Percentiles rank a stretch among this genome's conserved stretches.
Conservation (phyloP, 352 stramenopile species). For the Pythium graminicola region DNA sequence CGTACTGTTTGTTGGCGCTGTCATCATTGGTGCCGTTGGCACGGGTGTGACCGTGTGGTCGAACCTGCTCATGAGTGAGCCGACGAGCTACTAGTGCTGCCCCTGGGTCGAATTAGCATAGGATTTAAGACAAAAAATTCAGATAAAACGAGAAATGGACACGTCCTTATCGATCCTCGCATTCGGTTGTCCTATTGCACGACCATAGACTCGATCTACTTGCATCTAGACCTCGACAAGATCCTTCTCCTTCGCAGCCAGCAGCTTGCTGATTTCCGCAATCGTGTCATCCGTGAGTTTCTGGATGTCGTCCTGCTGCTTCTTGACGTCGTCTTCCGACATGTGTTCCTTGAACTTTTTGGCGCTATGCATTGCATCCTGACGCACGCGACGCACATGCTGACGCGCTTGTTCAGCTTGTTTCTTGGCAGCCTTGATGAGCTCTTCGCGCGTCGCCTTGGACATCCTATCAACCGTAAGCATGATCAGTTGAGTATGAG, state of each 20-base stretch:
- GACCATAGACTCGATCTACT: too few species aligned
- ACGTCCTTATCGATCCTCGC: too few species aligned
- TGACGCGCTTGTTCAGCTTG: conserved; percentile 74
- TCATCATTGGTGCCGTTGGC: conserved; percentile 62
- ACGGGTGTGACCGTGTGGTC: conserved; percentile 75
- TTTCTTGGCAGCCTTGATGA: conserved; percentile 77
- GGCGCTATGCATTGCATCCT: conserved; percentile 76
- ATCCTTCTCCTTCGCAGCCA: conserved; percentile 76
- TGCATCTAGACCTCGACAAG: conserved; percentile 57
- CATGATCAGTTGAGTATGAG: not conserved
- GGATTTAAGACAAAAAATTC: too few species aligned
- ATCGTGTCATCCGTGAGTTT: conserved; percentile 71
- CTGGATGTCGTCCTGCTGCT: conserved; percentile 72
- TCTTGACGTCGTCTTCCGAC: conserved; percentile 73
- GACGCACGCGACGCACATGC: conserved; percentile 76
- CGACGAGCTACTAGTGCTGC: too few species aligned
- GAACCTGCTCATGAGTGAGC: conserved; percentile 29
- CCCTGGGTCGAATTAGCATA: too few species aligned
- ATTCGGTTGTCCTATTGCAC: too few species aligned
- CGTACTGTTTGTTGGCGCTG: conserved; percentile 60
- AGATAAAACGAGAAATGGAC: too few species aligned
- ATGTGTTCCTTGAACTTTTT: conserved; percentile 81
- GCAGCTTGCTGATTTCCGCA: conserved; percentile 61
- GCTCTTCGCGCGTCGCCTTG: conserved; percentile 71
- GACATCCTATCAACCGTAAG: conserved; percentile 49